phyloP scores from a whole-genome alignment of 2,329 filamentous ascomycete genomes.

The Phoma sp. region DNA sequence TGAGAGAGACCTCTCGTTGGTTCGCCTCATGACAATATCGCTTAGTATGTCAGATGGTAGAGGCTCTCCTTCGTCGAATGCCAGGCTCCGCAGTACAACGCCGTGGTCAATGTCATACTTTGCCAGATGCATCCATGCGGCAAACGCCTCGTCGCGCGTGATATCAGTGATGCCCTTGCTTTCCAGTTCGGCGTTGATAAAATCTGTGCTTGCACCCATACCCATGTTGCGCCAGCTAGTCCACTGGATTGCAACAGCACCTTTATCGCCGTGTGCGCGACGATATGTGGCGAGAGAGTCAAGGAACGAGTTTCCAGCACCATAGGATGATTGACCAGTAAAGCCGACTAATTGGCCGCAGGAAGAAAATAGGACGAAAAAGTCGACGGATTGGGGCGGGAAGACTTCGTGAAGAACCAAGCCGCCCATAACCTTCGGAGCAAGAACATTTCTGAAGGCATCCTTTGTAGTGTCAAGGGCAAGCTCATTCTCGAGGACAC shows the following conservation, averaged over 20 bases:
- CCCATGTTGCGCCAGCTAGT: slow-evolving; percentile 5
- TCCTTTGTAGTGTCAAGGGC: neutral
- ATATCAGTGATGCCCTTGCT: slow-evolving; percentile 7
- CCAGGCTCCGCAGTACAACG: neutral
- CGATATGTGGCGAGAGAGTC: slow-evolving; percentile 31
- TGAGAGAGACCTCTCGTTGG: slow-evolving; percentile 7
- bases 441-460: slow-evolving; percentile 1
- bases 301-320: slow-evolving; percentile 32
- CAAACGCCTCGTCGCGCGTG: slow-evolving; percentile 2
- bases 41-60: slow-evolving; percentile 3
- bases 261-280: slow-evolving; percentile 46
- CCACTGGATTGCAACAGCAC: slow-evolving; percentile 6
- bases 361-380: slow-evolving; percentile 10
- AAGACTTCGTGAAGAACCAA: slow-evolving; percentile 6
- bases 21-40: slow-evolving; percentile 7
- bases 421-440: slow-evolving; percentile 1
- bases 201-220: slow-evolving; percentile 3
- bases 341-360: slow-evolving; percentile 6
- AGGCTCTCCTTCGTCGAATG: slow-evolving; percentile 3
- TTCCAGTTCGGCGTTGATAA: slow-evolving; percentile 5
- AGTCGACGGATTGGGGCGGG: slow-evolving; percentile 2
- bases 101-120: slow-evolving; percentile 9
- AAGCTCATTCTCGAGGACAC: slow-evolving; percentile 1
- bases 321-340: slow-evolving; percentile 27
- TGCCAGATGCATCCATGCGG: neutral